Evolutionary conservation across 352 stramenopile genomes (phyloP).

Genomic region (Globisporangium cystogenes): DNA sequence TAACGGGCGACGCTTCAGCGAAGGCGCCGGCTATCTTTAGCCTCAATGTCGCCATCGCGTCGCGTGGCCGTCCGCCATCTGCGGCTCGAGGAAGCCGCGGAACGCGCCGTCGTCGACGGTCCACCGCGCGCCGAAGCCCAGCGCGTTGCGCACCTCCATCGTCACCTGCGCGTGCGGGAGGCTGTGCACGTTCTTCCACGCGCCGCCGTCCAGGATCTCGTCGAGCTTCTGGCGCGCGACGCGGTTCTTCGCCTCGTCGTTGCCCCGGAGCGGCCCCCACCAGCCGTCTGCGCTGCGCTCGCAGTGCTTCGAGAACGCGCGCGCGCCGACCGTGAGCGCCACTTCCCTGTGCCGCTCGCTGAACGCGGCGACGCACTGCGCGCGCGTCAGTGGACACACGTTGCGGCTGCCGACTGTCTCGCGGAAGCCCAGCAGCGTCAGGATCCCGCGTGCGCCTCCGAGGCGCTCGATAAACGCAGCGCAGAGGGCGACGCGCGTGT

Average conservation of each 20-base stretch:
- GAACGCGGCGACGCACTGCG: conserved; percentile 56
- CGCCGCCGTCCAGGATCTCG: conserved; percentile 40
- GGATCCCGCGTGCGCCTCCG: conserved; percentile 45
- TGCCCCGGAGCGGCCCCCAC: conserved; percentile 57
- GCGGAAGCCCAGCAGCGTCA: conserved; percentile 64
- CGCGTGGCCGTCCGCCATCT: conserved; percentile 72
- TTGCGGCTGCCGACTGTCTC: conserved; percentile 50
- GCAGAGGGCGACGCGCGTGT: conserved; percentile 4
- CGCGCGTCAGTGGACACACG: conserved; percentile 41
- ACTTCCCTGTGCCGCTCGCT: conserved; percentile 26
- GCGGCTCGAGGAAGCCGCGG: conserved; percentile 80
- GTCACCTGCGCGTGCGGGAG: conserved; percentile 62
- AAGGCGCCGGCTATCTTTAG: conserved; percentile 1
- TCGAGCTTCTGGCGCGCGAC: conserved; percentile 40
- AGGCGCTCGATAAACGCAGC: conserved; percentile 27
- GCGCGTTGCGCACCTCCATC: conserved; percentile 63
- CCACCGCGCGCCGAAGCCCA: conserved; percentile 76
- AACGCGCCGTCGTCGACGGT: conserved; percentile 52
- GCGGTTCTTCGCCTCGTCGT: conserved; percentile 64
- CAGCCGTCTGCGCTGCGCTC: conserved; percentile 56
- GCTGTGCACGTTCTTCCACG: conserved; percentile 83
- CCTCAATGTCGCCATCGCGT: conserved; percentile 59
- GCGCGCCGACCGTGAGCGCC: conserved; percentile 63
- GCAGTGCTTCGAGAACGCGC: conserved; percentile 79
- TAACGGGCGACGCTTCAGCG: neutral